Evolutionary conservation across 2,329 filamentous ascomycete species (phyloP).

Genomic region (Trichothecium roseum): DNA sequence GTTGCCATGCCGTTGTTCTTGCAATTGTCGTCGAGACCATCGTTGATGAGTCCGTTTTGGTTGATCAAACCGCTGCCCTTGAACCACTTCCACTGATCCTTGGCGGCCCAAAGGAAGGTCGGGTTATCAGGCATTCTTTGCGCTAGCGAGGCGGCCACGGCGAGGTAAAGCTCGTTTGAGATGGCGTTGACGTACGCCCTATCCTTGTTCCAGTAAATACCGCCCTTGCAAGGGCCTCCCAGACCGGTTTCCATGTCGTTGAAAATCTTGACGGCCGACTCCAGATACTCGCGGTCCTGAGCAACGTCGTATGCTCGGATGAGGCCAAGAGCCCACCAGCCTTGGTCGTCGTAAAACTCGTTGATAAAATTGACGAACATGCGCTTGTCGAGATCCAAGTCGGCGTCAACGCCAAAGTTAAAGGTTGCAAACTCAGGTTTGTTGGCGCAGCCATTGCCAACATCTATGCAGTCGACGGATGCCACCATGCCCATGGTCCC

Average conservation of each 20-base stretch:
- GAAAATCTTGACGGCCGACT: slow-evolving; percentile 42
- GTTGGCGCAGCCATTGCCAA: slow-evolving; percentile 15
- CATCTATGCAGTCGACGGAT: slow-evolving; percentile 25
- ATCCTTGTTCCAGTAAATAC: slow-evolving; percentile 47
- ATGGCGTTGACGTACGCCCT: slow-evolving; percentile 41
- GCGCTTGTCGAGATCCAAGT: slow-evolving; percentile 1
- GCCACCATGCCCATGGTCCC: slow-evolving; percentile 22
- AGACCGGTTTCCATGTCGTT: slow-evolving; percentile 41
- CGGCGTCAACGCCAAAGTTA: slow-evolving; percentile 17
- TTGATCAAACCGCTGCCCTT: slow-evolving; percentile 40
- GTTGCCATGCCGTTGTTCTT: slow-evolving; percentile 39
- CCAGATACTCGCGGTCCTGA: slow-evolving; percentile 38
- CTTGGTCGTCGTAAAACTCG: slow-evolving; percentile 48
- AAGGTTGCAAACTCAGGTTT: slow-evolving; percentile 20
- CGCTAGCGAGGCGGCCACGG: slow-evolving; percentile 41
- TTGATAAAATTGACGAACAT: slow-evolving; percentile 33
- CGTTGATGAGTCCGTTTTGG: slow-evolving; percentile 37
- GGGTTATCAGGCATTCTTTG: slow-evolving; percentile 30
- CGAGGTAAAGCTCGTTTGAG: slow-evolving; percentile 47
- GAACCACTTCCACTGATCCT: slow-evolving; percentile 44
- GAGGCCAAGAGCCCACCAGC: slow-evolving; percentile 55
- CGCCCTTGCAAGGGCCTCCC: slow-evolving; percentile 37
- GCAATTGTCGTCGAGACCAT: slow-evolving; percentile 37
- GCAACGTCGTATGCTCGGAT: slow-evolving; percentile 47
- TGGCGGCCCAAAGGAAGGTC: slow-evolving; percentile 37